Evolutionary conservation across 2,329 filamentous ascomycete genomes (phyloP).

Genomic region (Leptographium lundbergii): DNA sequence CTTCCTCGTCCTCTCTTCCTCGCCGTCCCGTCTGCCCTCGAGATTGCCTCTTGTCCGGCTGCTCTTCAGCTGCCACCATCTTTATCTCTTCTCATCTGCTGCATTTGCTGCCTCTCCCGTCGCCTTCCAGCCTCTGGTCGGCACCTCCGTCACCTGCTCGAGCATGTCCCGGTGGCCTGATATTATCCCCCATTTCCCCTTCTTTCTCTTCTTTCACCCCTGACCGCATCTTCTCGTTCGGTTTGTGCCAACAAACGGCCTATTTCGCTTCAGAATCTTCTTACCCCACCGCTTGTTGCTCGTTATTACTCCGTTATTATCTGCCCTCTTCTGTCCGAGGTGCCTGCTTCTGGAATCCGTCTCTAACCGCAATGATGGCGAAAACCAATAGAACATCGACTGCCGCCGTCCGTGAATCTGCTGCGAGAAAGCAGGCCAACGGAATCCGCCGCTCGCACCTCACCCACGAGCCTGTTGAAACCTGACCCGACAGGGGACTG

Average conservation of each 20-base stretch:
- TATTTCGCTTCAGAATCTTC: not conserved
- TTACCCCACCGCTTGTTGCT: not conserved
- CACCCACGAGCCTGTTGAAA: too few species aligned
- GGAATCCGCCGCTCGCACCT: not conserved
- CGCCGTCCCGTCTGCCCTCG: not conserved
- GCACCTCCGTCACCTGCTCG: not conserved
- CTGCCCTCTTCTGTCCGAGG: not conserved
- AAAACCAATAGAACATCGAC: not conserved
- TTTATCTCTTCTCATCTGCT: not conserved
- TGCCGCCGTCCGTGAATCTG: not conserved
- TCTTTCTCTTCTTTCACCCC: constrained; percentile 10
- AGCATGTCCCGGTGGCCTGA: not conserved
- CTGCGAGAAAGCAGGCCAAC: not conserved
- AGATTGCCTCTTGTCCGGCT: not conserved
- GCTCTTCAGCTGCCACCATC: not conserved
- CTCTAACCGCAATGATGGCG: constrained; percentile 3
- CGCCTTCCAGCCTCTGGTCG: not conserved
- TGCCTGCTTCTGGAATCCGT: not conserved
- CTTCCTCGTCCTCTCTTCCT: not conserved
- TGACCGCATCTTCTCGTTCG: not conserved
- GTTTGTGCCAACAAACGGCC: not conserved
- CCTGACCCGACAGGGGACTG: not conserved
- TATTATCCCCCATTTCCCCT: not conserved
- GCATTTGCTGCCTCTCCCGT: not conserved
- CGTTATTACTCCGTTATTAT: not conserved